phyloP scores from a whole-genome alignment of 352 stramenopile genomes.

The Peronospora farinosa region DNA sequence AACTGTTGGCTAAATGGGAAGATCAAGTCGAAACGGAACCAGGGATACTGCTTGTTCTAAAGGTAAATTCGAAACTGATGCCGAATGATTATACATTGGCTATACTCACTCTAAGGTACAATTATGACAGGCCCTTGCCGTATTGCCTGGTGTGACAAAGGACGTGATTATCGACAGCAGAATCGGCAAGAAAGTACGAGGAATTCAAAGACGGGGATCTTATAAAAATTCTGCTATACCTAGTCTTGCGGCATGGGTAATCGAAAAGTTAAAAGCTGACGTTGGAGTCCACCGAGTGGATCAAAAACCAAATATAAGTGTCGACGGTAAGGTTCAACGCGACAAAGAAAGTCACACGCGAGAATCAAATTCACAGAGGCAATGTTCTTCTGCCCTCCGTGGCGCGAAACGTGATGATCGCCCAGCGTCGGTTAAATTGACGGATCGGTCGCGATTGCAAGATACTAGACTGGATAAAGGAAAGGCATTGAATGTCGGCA shows the following conservation, averaged over 20 bases:
- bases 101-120: neutral
- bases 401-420: conserved; percentile 11
- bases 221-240: conserved; percentile 28
- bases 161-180: conserved; percentile 36
- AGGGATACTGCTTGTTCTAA: conserved; percentile 56
- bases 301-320: conserved; percentile 7
- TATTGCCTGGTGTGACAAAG: conserved; percentile 48
- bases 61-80: conserved; percentile 28
- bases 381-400: neutral
- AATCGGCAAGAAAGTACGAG: conserved; percentile 47
- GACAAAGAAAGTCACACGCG: conserved; percentile 9
- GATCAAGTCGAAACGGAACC: conserved; percentile 39
- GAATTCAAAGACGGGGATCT: conserved; percentile 31
- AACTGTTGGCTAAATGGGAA: conserved; percentile 45
- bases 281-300: conserved; percentile 17
- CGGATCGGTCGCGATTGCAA: conserved; percentile 4
- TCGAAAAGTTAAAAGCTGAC: conserved; percentile 50
- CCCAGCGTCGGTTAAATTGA: conserved; percentile 1
- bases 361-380: conserved; percentile 10
- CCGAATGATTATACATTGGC: neutral
- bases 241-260: conserved; percentile 45
- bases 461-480: conserved; percentile 9
- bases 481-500: conserved; percentile 7
- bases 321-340: conserved; percentile 7
- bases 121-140: conserved; percentile 37